Evolutionary conservation across 129 eudicot genomes (phyloP).

Genomic region (Ambrosia trifida): DNA sequence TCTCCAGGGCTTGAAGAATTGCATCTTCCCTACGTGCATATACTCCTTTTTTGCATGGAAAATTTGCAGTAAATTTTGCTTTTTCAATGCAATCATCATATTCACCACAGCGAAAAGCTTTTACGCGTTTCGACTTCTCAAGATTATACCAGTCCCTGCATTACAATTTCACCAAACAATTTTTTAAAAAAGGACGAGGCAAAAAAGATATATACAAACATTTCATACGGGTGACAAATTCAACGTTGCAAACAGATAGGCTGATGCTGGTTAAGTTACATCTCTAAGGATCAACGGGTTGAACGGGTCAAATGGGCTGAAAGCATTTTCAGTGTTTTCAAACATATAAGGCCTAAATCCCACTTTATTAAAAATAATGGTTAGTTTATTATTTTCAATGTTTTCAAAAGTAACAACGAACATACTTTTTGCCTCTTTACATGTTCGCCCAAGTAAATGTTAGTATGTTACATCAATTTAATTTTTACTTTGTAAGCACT

Average conservation of each 20-base stretch:
- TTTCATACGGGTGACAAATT: not conserved
- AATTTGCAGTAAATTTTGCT: slow-evolving; percentile 56
- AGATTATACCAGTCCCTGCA: slow-evolving; percentile 93
- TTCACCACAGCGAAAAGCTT: slow-evolving; percentile 87
- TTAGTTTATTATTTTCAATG: too few species aligned
- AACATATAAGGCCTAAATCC: not conserved
- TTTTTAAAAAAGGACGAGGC: not conserved
- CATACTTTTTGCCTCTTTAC: slow-evolving; percentile 8
- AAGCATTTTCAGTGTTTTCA: not conserved
- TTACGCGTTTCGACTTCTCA: slow-evolving; percentile 72
- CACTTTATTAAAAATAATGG: not conserved
- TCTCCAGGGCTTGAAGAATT: slow-evolving; percentile 77
- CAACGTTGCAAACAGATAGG: not conserved
- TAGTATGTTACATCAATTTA: not conserved
- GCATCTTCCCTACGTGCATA: slow-evolving; percentile 77
- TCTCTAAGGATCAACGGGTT: not conserved
- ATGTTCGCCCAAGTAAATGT: not conserved
- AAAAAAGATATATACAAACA: not conserved
- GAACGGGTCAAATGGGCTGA: not conserved
- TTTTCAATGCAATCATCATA: slow-evolving; percentile 72
- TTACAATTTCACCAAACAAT: slow-evolving; percentile 5
- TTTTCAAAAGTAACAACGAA: not conserved
- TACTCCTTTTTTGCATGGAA: slow-evolving; percentile 47
- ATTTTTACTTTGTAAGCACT: too few species aligned
- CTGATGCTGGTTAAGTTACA: not conserved